Conservation (phyloP, 164 flowering plant genomes). For the Aristolochia californica region DNA sequence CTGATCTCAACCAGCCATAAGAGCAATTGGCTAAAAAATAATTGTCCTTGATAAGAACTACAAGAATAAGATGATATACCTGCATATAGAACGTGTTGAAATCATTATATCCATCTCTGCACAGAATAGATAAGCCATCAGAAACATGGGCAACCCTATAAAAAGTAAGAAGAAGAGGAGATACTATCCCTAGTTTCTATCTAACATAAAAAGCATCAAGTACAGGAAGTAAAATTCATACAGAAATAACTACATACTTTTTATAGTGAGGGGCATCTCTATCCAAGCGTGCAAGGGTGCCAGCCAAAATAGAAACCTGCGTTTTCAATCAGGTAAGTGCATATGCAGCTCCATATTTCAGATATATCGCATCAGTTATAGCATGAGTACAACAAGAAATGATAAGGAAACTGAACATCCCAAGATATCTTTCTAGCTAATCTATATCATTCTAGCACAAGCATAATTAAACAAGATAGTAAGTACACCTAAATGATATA, state of each 20-base stretch:
- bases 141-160: neutral
- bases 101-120: conserved; percentile 97
- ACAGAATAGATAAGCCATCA: conserved; percentile 12
- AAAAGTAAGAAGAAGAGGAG: neutral
- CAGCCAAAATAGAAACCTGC: conserved; percentile 92
- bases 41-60: too few species aligned
- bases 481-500: too few species aligned
- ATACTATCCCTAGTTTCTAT: too few species aligned
- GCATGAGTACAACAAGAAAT: too few species aligned
- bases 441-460: too few species aligned
- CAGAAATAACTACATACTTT: conserved; percentile 35
- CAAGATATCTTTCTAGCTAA: too few species aligned
- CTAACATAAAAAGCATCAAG: neutral
- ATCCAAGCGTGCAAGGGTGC: conserved; percentile 95
- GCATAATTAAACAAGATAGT: too few species aligned
- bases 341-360: too few species aligned
- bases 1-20: neutral
- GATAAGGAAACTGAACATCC: too few species aligned
- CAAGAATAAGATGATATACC: conserved; percentile 29
- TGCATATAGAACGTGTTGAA: conserved; percentile 96
- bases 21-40: neutral
- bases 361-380: too few species aligned
- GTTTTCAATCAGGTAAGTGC: neutral
- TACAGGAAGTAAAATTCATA: neutral
- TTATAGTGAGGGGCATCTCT: conserved; percentile 94